Evolutionary conservation across 192 early-diverging fungal species (phyloP).

Genomic region (Thamnidium elegans): DNA sequence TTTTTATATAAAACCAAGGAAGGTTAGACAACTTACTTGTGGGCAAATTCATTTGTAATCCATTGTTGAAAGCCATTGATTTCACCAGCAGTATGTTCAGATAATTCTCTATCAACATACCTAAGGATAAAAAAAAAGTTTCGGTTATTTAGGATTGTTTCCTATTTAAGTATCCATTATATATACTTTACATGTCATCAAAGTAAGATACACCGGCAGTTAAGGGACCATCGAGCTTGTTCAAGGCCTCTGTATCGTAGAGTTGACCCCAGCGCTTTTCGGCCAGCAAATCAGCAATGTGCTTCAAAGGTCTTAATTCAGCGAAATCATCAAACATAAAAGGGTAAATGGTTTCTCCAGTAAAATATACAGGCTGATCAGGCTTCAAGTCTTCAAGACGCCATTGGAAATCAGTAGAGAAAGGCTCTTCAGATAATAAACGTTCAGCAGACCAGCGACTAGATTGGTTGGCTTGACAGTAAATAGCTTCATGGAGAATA

Average conservation of each 20-base stretch:
- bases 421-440: conserved; percentile 39
- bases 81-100: conserved; percentile 51
- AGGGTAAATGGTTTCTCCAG: conserved; percentile 65
- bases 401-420: conserved; percentile 37
- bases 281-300: conserved; percentile 56
- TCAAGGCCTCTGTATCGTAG: conserved; percentile 41
- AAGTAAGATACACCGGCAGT: conserved; percentile 64
- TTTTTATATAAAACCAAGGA: neutral
- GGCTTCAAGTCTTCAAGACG: conserved; percentile 48
- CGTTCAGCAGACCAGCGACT: conserved; percentile 64
- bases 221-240: conserved; percentile 43
- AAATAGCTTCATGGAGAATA: conserved; percentile 65
- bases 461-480: conserved; percentile 52
- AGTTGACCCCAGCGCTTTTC: conserved; percentile 54
- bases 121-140: neutral
- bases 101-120: conserved; percentile 60
- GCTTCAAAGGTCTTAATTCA: conserved; percentile 54
- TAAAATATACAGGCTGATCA: conserved; percentile 56
- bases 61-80: conserved; percentile 58
- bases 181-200: conserved; percentile 57
- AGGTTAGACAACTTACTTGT: conserved; percentile 41
- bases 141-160: no score
- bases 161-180: neutral
- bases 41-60: conserved; percentile 69
- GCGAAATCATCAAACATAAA: conserved; percentile 75